Conservation (phyloP, 1,139 yeast genomes). For the Kodamaea sp. region DNA sequence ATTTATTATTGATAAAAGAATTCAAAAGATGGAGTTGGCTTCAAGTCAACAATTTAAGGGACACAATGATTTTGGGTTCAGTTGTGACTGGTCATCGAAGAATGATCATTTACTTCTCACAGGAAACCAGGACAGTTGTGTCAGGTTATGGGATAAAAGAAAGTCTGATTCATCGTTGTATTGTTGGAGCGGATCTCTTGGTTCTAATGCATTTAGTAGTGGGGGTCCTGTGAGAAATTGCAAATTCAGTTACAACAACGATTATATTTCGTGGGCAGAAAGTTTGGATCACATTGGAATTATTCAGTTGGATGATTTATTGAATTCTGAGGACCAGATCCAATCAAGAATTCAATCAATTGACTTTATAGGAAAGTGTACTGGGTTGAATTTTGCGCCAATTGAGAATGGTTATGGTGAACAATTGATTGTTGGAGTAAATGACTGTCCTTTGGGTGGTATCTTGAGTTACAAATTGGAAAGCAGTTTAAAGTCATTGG, state of each 20-base stretch:
- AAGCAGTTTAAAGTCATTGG: constrained; percentile 36
- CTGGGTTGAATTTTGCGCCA: constrained; percentile 54
- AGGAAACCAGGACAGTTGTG: constrained; percentile 64
- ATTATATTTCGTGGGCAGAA: constrained; percentile 57
- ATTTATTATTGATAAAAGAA: constrained; percentile 47
- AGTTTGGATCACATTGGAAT: constrained; percentile 61
- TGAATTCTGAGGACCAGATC: constrained; percentile 14
- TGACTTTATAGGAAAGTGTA: constrained; percentile 58
- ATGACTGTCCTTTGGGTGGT: constrained; percentile 62
- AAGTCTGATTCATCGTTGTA: constrained; percentile 26
- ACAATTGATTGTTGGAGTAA: constrained; percentile 52
- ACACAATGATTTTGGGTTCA: constrained; percentile 58
- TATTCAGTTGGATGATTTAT: constrained; percentile 36
- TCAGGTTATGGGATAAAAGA: constrained; percentile 55
- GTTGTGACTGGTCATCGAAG: constrained; percentile 58
- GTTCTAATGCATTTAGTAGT: constrained; percentile 17
- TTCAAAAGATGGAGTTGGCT: constrained; percentile 14
- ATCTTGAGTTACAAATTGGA: constrained; percentile 49
- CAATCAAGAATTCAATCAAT: constrained; percentile 46
- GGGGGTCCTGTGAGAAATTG: constrained; percentile 57
- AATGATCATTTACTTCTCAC: constrained; percentile 49
- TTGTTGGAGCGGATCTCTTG: constrained; percentile 41
- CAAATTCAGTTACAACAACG: constrained; percentile 48
- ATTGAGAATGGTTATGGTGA: constrained; percentile 49
- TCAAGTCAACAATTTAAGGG: constrained; percentile 32